phyloP scores from a whole-genome alignment of 345 rosid species.

The Salix udensis region DNA sequence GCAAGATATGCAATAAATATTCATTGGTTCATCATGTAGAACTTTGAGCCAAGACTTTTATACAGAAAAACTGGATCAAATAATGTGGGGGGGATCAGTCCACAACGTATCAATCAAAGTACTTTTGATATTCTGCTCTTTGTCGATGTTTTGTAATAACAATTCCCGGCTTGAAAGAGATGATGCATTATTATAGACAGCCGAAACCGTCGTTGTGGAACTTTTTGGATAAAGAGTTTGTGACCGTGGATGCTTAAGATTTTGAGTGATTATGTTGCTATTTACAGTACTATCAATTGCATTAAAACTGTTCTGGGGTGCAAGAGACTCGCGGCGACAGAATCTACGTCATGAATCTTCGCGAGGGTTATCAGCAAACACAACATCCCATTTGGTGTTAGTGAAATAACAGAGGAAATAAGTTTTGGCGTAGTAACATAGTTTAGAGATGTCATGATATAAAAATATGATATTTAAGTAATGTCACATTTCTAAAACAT shows the following conservation, averaged over 20 bases:
- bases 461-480: no score
- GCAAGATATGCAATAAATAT: background rate
- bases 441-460: no score
- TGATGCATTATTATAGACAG: no score
- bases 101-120: background rate
- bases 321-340: background rate
- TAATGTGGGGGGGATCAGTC: background rate
- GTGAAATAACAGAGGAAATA: no score
- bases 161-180: no score
- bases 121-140: no score
- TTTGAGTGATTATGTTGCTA: background rate
- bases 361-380: background rate
- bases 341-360: background rate
- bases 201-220: no score
- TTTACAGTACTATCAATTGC: background rate
- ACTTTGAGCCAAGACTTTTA: background rate
- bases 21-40: background rate
- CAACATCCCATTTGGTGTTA: background rate
- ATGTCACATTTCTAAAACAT: no score
- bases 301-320: background rate
- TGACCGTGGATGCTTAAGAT: background rate
- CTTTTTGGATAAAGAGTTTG: background rate
- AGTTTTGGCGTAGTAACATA: no score
- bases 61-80: background rate
- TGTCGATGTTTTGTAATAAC: no score